Conservation (phyloP, 352 stramenopile genomes). For the Pilasporangium apinafurcum region DNA sequence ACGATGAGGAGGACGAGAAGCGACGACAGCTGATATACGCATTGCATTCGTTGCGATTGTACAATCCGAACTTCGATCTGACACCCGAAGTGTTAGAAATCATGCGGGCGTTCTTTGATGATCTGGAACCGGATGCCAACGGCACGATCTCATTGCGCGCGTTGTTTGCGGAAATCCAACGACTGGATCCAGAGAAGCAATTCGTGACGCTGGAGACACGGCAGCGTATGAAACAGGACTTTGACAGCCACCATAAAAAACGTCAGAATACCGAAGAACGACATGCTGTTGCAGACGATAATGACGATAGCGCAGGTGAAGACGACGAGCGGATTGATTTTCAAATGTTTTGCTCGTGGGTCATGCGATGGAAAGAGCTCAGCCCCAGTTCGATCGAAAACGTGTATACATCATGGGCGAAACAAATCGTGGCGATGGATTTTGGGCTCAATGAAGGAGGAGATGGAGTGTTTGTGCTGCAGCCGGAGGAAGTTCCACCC, state of each 20-base stretch:
- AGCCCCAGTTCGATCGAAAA: slow-evolving; percentile 55
- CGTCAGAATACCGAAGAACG: no score
- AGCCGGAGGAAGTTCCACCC: slow-evolving; percentile 22
- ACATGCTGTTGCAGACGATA: no score
- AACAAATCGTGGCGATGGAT: slow-evolving; percentile 61
- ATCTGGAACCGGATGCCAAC: slow-evolving; percentile 39
- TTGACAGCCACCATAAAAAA: slow-evolving; percentile 6
- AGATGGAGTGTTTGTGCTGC: slow-evolving; percentile 64
- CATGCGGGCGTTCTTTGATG: slow-evolving; percentile 74
- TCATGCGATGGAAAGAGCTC: slow-evolving; percentile 78
- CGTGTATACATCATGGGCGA: slow-evolving; percentile 74
- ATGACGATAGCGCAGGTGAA: slow-evolving; percentile 1
- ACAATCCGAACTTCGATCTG: slow-evolving; percentile 81
- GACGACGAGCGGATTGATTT: slow-evolving; percentile 52
- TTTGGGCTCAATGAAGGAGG: slow-evolving; percentile 67
- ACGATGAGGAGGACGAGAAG: slow-evolving; percentile 6
- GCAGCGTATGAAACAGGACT: slow-evolving; percentile 33
- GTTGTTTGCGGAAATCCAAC: slow-evolving; percentile 58
- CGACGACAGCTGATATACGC: slow-evolving; percentile 33
- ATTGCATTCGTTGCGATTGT: slow-evolving; percentile 59
- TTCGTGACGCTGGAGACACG: slow-evolving; percentile 41
- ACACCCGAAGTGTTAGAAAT: slow-evolving; percentile 78
- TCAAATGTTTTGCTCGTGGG: slow-evolving; percentile 58
- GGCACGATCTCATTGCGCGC: slow-evolving; percentile 45
- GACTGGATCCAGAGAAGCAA: slow-evolving; percentile 42